Conservation (phyloP, 2,329 filamentous ascomycete genomes). For the Stenocarpella maydis region DNA sequence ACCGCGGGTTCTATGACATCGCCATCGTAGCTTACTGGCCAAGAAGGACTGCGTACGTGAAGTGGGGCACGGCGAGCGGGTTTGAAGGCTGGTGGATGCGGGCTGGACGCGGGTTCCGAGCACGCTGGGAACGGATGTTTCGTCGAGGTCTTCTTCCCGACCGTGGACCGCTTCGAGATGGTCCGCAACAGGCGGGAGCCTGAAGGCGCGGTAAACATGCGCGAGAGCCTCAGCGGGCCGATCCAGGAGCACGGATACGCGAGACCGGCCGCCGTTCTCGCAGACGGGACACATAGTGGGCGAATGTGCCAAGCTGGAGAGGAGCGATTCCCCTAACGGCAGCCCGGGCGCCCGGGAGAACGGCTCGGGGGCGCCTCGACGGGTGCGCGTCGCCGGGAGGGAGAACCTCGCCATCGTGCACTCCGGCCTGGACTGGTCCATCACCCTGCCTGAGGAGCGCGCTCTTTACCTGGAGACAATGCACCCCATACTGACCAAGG, state of each 20-base stretch:
- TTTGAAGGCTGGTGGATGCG: constrained; percentile 51
- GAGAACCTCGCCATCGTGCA: constrained; percentile 53
- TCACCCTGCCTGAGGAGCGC: constrained; percentile 49
- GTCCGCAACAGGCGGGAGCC: constrained; percentile 49
- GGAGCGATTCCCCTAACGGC: not conserved
- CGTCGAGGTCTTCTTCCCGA: constrained; percentile 51
- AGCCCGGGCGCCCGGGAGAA: not conserved
- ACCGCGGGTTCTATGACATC: constrained; percentile 45
- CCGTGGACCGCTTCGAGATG: constrained; percentile 53
- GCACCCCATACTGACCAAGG: constrained; percentile 52
- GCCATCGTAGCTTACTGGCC: constrained; percentile 51
- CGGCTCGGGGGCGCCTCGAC: not conserved
- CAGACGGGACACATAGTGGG: constrained; percentile 48
- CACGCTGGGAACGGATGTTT: constrained; percentile 49
- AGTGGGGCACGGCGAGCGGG: constrained; percentile 46
- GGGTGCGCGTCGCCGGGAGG: constrained; percentile 46
- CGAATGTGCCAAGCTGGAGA: constrained; percentile 29
- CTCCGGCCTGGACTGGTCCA: constrained; percentile 55
- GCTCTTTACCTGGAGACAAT: constrained; percentile 54
- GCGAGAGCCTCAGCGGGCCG: constrained; percentile 46
- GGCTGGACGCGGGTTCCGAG: constrained; percentile 37
- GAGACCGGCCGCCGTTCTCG: constrained; percentile 50
- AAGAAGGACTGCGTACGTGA: constrained; percentile 40
- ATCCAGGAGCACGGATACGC: constrained; percentile 54
- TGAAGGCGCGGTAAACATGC: constrained; percentile 53